These are phyloP conservation scores for Auricularia sp. DNA, from an alignment of 768 basidiomycete genomes.

Conservation along the genomic window DNA sequence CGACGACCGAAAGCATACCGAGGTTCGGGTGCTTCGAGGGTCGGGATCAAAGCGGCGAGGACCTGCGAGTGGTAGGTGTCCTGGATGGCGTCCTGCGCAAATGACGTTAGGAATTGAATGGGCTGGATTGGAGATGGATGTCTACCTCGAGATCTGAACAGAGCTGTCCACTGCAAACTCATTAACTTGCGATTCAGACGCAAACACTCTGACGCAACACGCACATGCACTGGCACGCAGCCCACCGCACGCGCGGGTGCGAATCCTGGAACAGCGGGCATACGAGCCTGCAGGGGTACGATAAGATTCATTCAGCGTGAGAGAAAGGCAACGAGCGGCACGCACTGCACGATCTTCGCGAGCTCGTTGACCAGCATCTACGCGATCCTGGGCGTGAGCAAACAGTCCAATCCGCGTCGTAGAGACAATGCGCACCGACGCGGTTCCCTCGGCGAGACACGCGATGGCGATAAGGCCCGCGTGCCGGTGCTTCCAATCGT, in stretches of 20 bases:
- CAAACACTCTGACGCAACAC: constrained; percentile 12
- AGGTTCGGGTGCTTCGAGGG: constrained; percentile 66
- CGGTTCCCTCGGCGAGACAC: constrained; percentile 75
- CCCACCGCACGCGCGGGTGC: constrained; percentile 63
- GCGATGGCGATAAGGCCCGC: constrained; percentile 84
- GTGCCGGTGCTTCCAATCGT: constrained; percentile 79
- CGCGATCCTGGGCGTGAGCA: not conserved
- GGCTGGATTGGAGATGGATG: not conserved
- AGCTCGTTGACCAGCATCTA: constrained; percentile 75
- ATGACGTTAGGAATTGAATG: not conserved
- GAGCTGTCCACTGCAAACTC: constrained; percentile 57
- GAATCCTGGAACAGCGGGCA: constrained; percentile 67
- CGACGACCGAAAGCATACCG: constrained; percentile 31
- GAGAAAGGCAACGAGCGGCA: not conserved
- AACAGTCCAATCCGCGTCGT: not conserved
- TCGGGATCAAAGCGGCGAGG: constrained; percentile 58
- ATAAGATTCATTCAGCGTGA: constrained; percentile 5
- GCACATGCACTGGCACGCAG: constrained; percentile 82
- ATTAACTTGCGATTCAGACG: constrained; percentile 3
- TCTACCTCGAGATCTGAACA: constrained; percentile 80
- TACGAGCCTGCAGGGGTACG: constrained; percentile 42
- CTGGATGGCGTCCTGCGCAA: constrained; percentile 62
- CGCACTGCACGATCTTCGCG: constrained; percentile 72
- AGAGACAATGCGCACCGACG: constrained; percentile 33
- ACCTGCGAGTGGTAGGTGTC: constrained; percentile 56